Evolutionary conservation across 2,329 filamentous ascomycete species (phyloP).

Genomic region (Blastomyces emzantsi): DNA sequence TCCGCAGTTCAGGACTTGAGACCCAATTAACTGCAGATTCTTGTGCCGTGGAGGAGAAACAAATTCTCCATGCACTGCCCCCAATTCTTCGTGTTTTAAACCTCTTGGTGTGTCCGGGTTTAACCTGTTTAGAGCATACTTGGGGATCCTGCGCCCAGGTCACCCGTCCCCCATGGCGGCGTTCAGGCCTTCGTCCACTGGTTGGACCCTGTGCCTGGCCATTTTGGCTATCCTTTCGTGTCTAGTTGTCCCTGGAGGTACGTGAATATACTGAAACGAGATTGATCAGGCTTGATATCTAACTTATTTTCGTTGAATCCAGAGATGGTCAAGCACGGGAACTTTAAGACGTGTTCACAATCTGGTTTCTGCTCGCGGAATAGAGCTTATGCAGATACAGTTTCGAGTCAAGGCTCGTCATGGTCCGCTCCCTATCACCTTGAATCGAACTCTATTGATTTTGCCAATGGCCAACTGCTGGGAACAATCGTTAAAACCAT

Average conservation of each 20-base stretch:
- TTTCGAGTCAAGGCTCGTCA: slow-evolving; percentile 51
- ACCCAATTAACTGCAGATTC: not conserved
- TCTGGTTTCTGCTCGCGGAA: slow-evolving; percentile 97
- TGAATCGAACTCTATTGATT: slow-evolving; percentile 58
- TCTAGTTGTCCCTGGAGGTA: slow-evolving; percentile 57
- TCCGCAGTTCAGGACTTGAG: not conserved
- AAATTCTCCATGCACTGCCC: not conserved
- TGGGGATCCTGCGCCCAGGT: not conserved
- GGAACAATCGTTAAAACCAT: slow-evolving; percentile 76
- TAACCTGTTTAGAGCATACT: not conserved
- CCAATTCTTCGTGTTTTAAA: not conserved
- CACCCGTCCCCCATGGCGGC: slow-evolving; percentile 13
- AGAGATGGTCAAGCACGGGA: slow-evolving; percentile 87
- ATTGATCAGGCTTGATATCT: not conserved
- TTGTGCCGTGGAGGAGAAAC: not conserved
- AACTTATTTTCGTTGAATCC: slow-evolving; percentile 8
- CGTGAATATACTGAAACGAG: slow-evolving; percentile 21
- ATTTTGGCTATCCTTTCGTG: slow-evolving; percentile 51
- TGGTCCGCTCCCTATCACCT: slow-evolving; percentile 80
- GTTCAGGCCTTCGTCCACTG: slow-evolving; percentile 42
- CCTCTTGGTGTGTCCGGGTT: not conserved
- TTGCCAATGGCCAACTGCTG: slow-evolving; percentile 71
- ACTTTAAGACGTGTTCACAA: slow-evolving; percentile 94
- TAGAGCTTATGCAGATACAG: slow-evolving; percentile 75
- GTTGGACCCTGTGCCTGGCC: slow-evolving; percentile 57